Conservation (phyloP, 129 eudicot species). For the Silybum marianum region DNA sequence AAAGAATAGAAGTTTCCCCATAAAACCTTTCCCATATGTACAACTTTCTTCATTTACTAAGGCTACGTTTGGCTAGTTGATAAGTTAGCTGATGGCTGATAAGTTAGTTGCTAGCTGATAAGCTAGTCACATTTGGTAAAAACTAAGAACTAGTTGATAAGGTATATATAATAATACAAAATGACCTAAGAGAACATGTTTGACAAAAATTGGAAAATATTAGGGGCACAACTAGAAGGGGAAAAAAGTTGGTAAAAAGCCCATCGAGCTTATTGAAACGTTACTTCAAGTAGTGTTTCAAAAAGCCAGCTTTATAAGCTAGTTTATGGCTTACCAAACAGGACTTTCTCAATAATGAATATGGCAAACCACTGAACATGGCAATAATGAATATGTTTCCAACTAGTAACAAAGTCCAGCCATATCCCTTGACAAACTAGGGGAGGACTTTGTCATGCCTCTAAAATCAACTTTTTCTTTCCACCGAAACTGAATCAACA, state of each 20-base stretch:
- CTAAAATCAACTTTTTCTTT: background rate
- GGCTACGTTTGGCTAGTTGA: background rate
- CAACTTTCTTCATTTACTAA: background rate
- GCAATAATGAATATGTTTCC: background rate
- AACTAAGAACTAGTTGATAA: background rate
- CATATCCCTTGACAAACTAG: background rate
- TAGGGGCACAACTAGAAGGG: background rate
- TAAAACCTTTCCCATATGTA: background rate
- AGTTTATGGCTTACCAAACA: background rate
- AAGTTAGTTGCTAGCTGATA: background rate
- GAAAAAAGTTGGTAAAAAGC: background rate
- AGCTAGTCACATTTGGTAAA: background rate
- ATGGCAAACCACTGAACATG: background rate
- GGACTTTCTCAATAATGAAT: too few species aligned
- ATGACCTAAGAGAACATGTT: background rate
- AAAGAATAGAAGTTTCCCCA: background rate
- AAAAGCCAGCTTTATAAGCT: too few species aligned
- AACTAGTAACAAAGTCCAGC: background rate
- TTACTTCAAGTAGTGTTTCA: too few species aligned
- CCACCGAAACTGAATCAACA: background rate
- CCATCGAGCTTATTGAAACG: background rate
- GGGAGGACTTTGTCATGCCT: background rate
- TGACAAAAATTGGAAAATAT: background rate
- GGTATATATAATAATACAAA: background rate
- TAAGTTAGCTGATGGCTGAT: background rate